A percentile compares a stretch with the other conserved stretches of the same genome.
Conservation (phyloP, 352 stramenopile genomes). For the Pseudoperonospora humuli region DNA sequence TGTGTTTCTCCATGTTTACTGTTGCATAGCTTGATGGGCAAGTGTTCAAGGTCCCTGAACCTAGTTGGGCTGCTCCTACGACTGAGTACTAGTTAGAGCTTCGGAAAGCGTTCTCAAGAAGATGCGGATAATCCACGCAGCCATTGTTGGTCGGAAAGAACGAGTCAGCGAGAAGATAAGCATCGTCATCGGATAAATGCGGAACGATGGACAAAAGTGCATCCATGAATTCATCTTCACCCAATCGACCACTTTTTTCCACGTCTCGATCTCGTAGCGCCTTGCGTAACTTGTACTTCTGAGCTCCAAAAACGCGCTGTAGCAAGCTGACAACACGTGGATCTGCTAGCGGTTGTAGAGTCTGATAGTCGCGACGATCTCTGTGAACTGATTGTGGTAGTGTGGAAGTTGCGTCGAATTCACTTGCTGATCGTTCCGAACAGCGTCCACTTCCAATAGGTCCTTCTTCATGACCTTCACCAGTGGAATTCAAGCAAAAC, state of each 20-base stretch:
- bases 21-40: conserved; percentile 53
- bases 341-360: conserved; percentile 6
- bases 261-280: conserved; percentile 49
- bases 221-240: conserved; percentile 75
- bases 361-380: conserved; percentile 1
- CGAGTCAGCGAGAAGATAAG: conserved; percentile 56
- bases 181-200: conserved; percentile 58
- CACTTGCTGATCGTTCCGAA: no score
- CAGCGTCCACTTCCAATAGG: no score
- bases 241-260: conserved; percentile 43
- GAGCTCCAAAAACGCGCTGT: conserved; percentile 41
- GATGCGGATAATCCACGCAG: conserved; percentile 51
- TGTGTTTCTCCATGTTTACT: conserved; percentile 1
- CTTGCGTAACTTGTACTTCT: conserved; percentile 69
- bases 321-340: conserved; percentile 37
- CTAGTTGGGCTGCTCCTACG: conserved; percentile 45
- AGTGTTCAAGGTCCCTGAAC: conserved; percentile 49
- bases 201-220: conserved; percentile 51
- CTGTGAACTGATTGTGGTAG: conserved; percentile 6
- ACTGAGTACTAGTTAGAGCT: conserved; percentile 35
- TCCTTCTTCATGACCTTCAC: no score
- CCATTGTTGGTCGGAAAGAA: conserved; percentile 75
- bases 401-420: conserved; percentile 1
- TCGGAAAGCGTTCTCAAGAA: conserved; percentile 64
- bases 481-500: no score